Percentiles rank a stretch among this genome's conserved stretches.
These are phyloP conservation scores for Cytospora paraplurivora DNA, from an alignment of 2,329 filamentous ascomycete genomes.

Conservation along the genomic window DNA sequence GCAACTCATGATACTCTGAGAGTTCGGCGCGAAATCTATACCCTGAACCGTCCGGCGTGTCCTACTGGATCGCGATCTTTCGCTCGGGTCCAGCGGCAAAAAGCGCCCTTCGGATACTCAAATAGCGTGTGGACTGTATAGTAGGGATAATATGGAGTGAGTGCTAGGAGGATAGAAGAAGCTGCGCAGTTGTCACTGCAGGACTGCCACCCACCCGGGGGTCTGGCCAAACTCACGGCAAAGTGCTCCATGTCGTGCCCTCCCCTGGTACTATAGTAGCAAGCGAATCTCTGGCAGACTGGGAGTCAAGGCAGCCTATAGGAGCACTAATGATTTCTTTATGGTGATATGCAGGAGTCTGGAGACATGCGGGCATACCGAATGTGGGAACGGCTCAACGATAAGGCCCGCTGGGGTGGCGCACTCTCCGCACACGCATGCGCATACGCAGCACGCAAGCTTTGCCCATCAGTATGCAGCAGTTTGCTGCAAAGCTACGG, in stretches of 20 bases:
- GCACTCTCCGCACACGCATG: not conserved
- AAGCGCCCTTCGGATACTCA: not conserved
- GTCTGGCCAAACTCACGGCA: not conserved
- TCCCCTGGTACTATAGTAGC: not conserved
- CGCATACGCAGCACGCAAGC: slow-evolving; percentile 2
- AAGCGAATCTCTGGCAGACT: not conserved
- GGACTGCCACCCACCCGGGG: not conserved
- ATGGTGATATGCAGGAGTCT: slow-evolving; percentile 4
- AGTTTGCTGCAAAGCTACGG: not conserved
- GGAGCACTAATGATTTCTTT: slow-evolving; percentile 4
- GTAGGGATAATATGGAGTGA: not conserved
- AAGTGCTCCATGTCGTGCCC: not conserved
- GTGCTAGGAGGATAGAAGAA: not conserved
- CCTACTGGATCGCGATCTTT: not conserved
- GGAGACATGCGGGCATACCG: slow-evolving; percentile 3
- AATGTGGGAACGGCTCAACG: not conserved
- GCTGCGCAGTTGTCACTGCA: not conserved
- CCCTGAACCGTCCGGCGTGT: not conserved
- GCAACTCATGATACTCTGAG: not conserved
- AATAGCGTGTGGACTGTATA: not conserved
- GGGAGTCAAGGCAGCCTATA: not conserved
- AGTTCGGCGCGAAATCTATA: not conserved
- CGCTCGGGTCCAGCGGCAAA: not conserved
- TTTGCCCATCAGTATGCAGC: not conserved
- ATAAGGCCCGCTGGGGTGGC: not conserved